These are phyloP conservation scores for Casuarina equisetifolia DNA, from an alignment of 306 rosid species.

Conservation along the genomic window DNA sequence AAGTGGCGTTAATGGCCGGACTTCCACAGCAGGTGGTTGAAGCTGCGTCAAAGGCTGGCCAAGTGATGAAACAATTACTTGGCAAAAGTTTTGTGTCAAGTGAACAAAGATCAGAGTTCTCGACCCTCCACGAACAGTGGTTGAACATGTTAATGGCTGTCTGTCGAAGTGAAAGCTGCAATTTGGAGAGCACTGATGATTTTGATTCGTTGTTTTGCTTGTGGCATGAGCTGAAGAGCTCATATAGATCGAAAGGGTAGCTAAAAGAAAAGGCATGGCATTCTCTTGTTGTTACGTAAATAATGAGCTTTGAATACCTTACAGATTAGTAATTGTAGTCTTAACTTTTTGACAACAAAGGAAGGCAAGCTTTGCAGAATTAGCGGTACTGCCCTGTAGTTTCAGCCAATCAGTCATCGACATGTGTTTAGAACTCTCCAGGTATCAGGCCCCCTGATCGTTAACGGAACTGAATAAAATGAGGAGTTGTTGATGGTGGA, in stretches of 20 bases:
- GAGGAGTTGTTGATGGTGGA: neutral
- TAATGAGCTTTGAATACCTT: neutral
- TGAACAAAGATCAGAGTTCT: conserved; percentile 79
- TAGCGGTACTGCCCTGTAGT: neutral
- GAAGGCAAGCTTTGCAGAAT: neutral
- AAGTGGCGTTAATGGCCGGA: conserved; percentile 95
- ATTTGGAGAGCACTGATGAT: conserved; percentile 52
- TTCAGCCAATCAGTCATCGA: neutral
- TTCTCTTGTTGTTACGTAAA: neutral
- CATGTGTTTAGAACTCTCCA: neutral
- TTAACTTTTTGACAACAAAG: neutral
- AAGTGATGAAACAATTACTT: conserved; percentile 58
- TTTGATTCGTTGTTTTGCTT: conserved; percentile 70
- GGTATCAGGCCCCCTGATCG: neutral
- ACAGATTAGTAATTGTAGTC: neutral
- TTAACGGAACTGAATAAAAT: neutral
- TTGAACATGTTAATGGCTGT: conserved; percentile 58
- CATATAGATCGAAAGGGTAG: conserved; percentile 43
- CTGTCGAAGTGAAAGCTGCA: conserved; percentile 35
- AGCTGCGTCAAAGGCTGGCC: conserved; percentile 78
- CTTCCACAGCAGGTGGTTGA: conserved; percentile 65
- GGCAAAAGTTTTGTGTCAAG: conserved; percentile 61
- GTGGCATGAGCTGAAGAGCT: conserved; percentile 65
- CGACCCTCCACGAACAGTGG: conserved; percentile 93
- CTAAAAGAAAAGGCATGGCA: conserved; percentile 10